Percentiles rank a stretch among this genome's conserved stretches.
These are phyloP conservation scores for Iris macrosiphon DNA, from an alignment of 106 monocot species.

Conservation along the genomic window DNA sequence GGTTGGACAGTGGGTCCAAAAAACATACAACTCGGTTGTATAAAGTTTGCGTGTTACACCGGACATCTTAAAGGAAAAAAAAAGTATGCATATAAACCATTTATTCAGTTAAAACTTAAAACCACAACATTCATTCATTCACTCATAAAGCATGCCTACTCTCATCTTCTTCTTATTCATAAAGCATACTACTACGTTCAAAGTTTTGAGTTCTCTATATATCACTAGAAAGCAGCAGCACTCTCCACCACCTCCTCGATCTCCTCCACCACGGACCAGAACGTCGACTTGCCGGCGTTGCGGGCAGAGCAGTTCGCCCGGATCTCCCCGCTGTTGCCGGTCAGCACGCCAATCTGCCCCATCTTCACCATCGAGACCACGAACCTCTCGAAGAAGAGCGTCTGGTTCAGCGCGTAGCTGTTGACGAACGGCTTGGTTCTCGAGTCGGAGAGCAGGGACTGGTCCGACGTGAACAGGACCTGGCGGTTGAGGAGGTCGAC, in stretches of 20 bases:
- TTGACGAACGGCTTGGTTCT: slow-evolving; percentile 20
- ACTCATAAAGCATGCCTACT: too few species aligned
- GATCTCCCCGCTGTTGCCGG: slow-evolving; percentile 28
- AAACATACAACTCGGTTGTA: too few species aligned
- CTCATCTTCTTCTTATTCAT: too few species aligned
- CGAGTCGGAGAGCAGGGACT: slow-evolving; percentile 27
- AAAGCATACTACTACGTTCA: too few species aligned
- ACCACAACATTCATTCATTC: too few species aligned
- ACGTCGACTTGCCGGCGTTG: slow-evolving; percentile 9
- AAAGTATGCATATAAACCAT: too few species aligned
- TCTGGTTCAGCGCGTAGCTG: slow-evolving; percentile 22
- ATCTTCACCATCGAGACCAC: slow-evolving; percentile 41
- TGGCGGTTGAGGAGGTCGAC: slow-evolving; percentile 30
- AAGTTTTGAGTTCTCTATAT: too few species aligned
- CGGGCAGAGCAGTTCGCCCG: slow-evolving; percentile 43
- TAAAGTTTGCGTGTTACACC: too few species aligned
- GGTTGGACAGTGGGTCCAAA: too few species aligned
- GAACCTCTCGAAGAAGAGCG: slow-evolving; percentile 38
- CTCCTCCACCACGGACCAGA: slow-evolving; percentile 19
- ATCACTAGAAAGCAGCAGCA: too few species aligned
- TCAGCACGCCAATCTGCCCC: slow-evolving; percentile 29
- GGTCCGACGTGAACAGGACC: slow-evolving; percentile 50
- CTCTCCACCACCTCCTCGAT: background rate
- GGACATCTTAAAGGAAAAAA: too few species aligned
- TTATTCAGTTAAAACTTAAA: too few species aligned